Conservation (phyloP, 1,139 yeast species). For the Suhomyces chickasaworum region DNA sequence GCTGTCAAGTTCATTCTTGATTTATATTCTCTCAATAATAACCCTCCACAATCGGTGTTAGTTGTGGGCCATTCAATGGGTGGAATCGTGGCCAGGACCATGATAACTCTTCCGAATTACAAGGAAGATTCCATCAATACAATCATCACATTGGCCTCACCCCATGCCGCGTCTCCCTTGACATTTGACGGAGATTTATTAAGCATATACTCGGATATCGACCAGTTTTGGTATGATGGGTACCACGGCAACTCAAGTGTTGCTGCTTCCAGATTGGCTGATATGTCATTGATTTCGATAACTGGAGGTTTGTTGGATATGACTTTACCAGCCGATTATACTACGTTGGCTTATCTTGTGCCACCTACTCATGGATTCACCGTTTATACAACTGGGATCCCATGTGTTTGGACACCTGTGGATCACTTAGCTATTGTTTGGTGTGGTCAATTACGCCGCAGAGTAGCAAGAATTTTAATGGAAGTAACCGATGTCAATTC, state of each 20-base stretch:
- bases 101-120: constrained; percentile 80
- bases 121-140: constrained; percentile 73
- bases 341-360: constrained; percentile 69
- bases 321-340: constrained; percentile 91
- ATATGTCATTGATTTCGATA: constrained; percentile 68
- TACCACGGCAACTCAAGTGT: constrained; percentile 22
- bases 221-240: constrained; percentile 78
- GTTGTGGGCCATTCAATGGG: constrained; percentile 96
- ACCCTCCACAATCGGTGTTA: constrained; percentile 70
- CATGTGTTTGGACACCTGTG: constrained; percentile 90
- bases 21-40: constrained; percentile 48
- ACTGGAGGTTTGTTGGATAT: constrained; percentile 90
- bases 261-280: constrained; percentile 43
- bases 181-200: constrained; percentile 91
- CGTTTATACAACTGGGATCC: constrained; percentile 82
- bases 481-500: constrained; percentile 54
- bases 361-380: constrained; percentile 81
- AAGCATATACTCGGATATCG: constrained; percentile 70
- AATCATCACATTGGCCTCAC: constrained; percentile 84
- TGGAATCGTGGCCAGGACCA: constrained; percentile 84
- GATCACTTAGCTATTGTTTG: constrained; percentile 97
- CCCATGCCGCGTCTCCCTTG: constrained; percentile 93
- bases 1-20: constrained; percentile 76
- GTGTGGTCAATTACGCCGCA: constrained; percentile 85
- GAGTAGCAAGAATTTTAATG: constrained; percentile 59